Base-by-base conservation (phyloP, 257 asterid species). In the Phtheirospermum japonicum region DNA sequence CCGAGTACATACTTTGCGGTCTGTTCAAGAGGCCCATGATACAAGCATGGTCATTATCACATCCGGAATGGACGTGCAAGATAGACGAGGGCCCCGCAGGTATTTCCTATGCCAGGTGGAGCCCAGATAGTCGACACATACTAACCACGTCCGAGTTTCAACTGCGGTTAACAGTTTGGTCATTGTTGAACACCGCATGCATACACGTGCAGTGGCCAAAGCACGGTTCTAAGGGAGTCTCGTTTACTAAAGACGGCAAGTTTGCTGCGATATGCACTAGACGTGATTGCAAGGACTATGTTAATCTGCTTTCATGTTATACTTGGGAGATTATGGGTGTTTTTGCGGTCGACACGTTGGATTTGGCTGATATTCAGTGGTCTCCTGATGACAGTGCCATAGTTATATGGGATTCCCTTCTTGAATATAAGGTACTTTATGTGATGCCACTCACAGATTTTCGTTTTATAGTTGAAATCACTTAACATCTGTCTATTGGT, bases 21-120 rank as follows among this genome's bases (percentile, higher is more conserved):
- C 84, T 93, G 48, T 78, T 75, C 66, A 92, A 83, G 87, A 89
- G 81, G 75, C 99, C 97, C 17, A 83, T 93, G 95, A 79, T 93
- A 75, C 99, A 93, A 76, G 99, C 96, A 17, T 93, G 99, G 99
- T 89, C 97, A 20, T 76, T 93, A 82, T 72, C 84, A 6, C 97
- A 93, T 60, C 99, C 97, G 0, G 99, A 93, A 43, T 93, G 99
- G 97, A 93, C 97, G n/a, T 89, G 99, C 72, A 93, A 93, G 74
- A 89, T 89, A 75, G 97, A 92, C 48, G 99, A 93, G 81, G 99
- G 97, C 1, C 83, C 88, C 23, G 99, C 99, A 12, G 99, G 99
- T 39, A 87, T 89, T 71, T 75, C 95, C 36, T 89, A 87, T 65
- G 99, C 99, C 2, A 85, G 96, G 87, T 93, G 99, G 99, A 89